Conservation (phyloP, 768 basidiomycete genomes). For the Leccinum sublutescens region DNA sequence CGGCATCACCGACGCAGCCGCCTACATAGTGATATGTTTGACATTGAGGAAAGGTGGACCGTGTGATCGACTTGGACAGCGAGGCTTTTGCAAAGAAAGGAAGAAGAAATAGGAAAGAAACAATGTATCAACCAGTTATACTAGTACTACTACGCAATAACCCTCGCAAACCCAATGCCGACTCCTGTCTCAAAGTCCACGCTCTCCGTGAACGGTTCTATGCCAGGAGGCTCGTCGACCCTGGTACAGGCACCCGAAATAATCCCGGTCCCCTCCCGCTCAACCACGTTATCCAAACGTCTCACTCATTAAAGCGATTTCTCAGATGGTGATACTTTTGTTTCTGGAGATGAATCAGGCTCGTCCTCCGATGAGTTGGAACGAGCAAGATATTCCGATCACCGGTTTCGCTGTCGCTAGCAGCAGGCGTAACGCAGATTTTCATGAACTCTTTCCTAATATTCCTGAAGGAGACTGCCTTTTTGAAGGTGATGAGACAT, state of each 20-base stretch:
- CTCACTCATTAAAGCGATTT: slow-evolving; percentile 22
- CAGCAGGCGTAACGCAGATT: slow-evolving; percentile 91
- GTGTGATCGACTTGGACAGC: too few species aligned
- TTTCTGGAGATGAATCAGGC: slow-evolving; percentile 30
- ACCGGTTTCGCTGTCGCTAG: slow-evolving; percentile 98
- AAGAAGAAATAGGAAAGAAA: slow-evolving; percentile 25
- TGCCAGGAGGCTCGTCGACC: too few species aligned
- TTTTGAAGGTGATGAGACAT: slow-evolving; percentile 76
- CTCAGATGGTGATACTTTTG: slow-evolving; percentile 28
- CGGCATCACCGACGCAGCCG: too few species aligned
- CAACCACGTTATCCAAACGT: slow-evolving; percentile 16
- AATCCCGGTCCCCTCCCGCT: slow-evolving; percentile 9
- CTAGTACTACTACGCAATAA: too few species aligned
- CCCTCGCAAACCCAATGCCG: not conserved
- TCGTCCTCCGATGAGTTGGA: slow-evolving; percentile 36
- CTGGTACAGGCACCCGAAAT: not conserved
- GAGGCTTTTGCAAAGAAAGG: too few species aligned
- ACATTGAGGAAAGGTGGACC: too few species aligned
- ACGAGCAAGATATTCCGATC: slow-evolving; percentile 75
- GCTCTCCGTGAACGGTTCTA: too few species aligned
- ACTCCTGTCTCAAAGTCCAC: too few species aligned
- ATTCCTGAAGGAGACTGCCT: slow-evolving; percentile 96
- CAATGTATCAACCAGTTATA: too few species aligned
- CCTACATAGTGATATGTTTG: too few species aligned
- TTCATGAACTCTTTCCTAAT: slow-evolving; percentile 87